Conservation (phyloP, 1,284 basidiomycete species). For the Pyrrhoderma lamaoense region DNA sequence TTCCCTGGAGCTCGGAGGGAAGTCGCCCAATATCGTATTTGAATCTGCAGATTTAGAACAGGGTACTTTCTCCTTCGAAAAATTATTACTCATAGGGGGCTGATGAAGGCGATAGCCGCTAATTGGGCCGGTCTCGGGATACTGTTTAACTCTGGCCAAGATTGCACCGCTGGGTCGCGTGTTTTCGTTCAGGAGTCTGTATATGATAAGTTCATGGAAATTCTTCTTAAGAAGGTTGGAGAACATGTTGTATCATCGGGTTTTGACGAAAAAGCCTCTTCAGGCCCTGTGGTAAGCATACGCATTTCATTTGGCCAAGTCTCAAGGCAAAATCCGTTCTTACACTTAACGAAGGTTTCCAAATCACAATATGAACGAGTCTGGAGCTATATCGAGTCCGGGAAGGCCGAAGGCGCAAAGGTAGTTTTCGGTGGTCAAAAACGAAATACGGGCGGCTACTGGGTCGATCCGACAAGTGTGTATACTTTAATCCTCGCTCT, state of each 20-base stretch:
- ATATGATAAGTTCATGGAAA: slow-evolving; percentile 73
- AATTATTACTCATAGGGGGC: background rate
- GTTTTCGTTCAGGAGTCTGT: slow-evolving; percentile 80
- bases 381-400: slow-evolving; percentile 82
- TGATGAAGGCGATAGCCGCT: slow-evolving; percentile 46
- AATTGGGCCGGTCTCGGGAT: slow-evolving; percentile 81
- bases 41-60: slow-evolving; percentile 80
- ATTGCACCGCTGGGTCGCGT: slow-evolving; percentile 83
- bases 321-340: slow-evolving; percentile 10
- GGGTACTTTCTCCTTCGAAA: slow-evolving; percentile 34
- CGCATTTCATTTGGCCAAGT: background rate
- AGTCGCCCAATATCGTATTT: slow-evolving; percentile 86
- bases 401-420: slow-evolving; percentile 80
- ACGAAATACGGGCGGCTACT: slow-evolving; percentile 62
- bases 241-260: slow-evolving; percentile 74
- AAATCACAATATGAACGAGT: slow-evolving; percentile 85
- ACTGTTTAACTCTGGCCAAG: slow-evolving; percentile 79
- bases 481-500: background rate
- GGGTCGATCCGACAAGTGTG: slow-evolving; percentile 71
- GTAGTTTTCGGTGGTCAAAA: slow-evolving; percentile 74
- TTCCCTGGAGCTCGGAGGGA: slow-evolving; percentile 90
- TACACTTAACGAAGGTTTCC: slow-evolving; percentile 49
- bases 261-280: slow-evolving; percentile 64
- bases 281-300: slow-evolving; percentile 69
- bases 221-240: slow-evolving; percentile 63